Evolutionary conservation across 192 early-diverging fungal species (phyloP).

Genomic region (Rhizoclosmatium sp.): DNA sequence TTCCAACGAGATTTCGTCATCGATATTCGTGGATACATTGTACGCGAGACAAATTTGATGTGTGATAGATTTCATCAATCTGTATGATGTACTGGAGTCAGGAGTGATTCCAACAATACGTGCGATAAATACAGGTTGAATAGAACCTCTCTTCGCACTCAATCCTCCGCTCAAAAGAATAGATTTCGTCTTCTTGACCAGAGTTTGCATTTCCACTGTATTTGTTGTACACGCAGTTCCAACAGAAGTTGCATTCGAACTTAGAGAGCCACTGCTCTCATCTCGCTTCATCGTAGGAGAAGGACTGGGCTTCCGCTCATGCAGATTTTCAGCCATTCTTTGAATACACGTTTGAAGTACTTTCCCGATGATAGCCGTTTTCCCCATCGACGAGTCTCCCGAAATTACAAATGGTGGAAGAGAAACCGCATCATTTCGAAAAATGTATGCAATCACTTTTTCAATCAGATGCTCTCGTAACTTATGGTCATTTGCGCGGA

Average conservation of each 20-base stretch:
- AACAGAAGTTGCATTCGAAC: conserved; percentile 10
- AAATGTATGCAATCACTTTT: conserved; percentile 25
- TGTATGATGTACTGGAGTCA: not conserved
- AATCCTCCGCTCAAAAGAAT: not conserved
- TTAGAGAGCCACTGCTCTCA: conserved; percentile 1
- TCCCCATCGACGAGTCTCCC: conserved; percentile 28
- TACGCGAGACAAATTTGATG: conserved; percentile 34
- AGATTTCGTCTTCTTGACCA: not conserved
- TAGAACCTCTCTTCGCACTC: not conserved
- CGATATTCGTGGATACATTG: not conserved
- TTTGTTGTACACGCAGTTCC: conserved; percentile 11
- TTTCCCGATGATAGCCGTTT: conserved; percentile 32
- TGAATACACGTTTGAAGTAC: conserved; percentile 16
- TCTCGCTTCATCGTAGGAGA: not conserved
- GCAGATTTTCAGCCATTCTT: conserved; percentile 2
- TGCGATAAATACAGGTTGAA: conserved; percentile 31
- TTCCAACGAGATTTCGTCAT: conserved; percentile 19
- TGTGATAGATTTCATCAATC: conserved; percentile 30
- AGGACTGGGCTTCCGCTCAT: not conserved
- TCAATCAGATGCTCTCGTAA: conserved; percentile 28
- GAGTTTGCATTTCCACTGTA: not conserved
- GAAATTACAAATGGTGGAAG: conserved; percentile 24
- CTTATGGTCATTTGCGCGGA: conserved; percentile 26
- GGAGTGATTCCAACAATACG: conserved; percentile 27
- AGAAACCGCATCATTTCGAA: not conserved